Percentiles rank a stretch among this genome's conserved stretches.
Conservation (phyloP, 768 basidiomycete genomes). For the Hericium rajendrae region DNA sequence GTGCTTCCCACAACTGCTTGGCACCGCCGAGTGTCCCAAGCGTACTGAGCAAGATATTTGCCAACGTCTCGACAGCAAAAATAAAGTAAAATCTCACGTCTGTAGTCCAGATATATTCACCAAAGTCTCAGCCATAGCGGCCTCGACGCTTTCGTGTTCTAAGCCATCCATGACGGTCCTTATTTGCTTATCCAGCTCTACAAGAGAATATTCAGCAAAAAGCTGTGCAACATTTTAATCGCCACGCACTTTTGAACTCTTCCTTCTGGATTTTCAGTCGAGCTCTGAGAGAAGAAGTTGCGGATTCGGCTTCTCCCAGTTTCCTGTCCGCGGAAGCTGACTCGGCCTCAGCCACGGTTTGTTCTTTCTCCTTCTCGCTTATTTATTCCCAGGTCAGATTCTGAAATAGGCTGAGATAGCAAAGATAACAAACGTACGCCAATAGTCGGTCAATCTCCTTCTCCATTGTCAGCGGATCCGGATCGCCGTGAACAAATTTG, state of each 20-base stretch:
- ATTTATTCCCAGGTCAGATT: not conserved
- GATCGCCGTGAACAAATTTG: slow-evolving; percentile 52
- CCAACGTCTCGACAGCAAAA: no score
- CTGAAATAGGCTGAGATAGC: no score
- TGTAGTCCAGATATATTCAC: no score
- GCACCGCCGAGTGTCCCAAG: slow-evolving; percentile 23
- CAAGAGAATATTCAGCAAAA: not conserved
- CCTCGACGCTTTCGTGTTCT: no score
- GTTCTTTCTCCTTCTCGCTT: slow-evolving; percentile 50
- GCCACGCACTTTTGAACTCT: slow-evolving; percentile 48
- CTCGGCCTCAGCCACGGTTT: slow-evolving; percentile 36
- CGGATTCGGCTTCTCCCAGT: slow-evolving; percentile 56
- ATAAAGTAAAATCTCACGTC: no score
- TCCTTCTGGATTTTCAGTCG: slow-evolving; percentile 54
- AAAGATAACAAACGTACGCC: slow-evolving; percentile 33
- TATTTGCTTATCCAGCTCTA: slow-evolving; percentile 43
- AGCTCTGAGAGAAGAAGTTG: slow-evolving; percentile 46
- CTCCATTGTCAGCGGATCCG: slow-evolving; percentile 61
- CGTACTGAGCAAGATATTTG: slow-evolving; percentile 13
- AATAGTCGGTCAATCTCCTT: slow-evolving; percentile 51
- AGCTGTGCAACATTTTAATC: not conserved
- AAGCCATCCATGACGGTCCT: no score
- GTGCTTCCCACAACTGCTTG: slow-evolving; percentile 39
- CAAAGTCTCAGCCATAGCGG: no score
- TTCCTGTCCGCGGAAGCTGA: slow-evolving; percentile 38